phyloP scores from a whole-genome alignment of 1,139 yeast species.

The Hansenula sp. region DNA sequence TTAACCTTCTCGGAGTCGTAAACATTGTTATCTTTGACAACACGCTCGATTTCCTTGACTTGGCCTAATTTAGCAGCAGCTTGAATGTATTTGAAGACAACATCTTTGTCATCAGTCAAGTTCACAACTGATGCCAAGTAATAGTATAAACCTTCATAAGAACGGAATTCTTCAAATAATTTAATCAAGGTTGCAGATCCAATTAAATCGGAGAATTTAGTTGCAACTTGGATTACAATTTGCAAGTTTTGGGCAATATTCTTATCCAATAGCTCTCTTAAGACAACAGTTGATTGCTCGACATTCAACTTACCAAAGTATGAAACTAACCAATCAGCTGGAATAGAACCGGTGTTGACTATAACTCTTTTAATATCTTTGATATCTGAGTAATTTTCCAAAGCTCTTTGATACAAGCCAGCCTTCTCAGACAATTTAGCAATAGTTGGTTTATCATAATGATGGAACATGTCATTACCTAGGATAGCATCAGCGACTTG shows the following conservation, averaged over 20 bases:
- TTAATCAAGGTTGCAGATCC: slow-evolving; percentile 85
- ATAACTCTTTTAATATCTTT: slow-evolving; percentile 94
- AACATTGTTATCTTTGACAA: slow-evolving; percentile 89
- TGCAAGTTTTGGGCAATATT: slow-evolving; percentile 88
- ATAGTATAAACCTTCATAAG: slow-evolving; percentile 90
- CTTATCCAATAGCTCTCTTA: slow-evolving; percentile 78
- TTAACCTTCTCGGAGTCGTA: slow-evolving; percentile 97
- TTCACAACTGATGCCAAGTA: slow-evolving; percentile 92
- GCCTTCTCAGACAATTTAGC: slow-evolving; percentile 93
- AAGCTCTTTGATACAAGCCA: slow-evolving; percentile 89
- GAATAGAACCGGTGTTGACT: slow-evolving; percentile 81
- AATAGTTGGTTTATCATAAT: slow-evolving; percentile 89
- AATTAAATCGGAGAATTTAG: slow-evolving; percentile 90
- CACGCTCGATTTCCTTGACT: slow-evolving; percentile 89
- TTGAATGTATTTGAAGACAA: slow-evolving; percentile 92
- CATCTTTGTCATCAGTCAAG: slow-evolving; percentile 90
- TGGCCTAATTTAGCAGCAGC: slow-evolving; percentile 91
- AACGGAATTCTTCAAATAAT: slow-evolving; percentile 88
- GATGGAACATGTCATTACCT: slow-evolving; percentile 94
- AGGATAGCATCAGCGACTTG: slow-evolving; percentile 99
- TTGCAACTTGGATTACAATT: slow-evolving; percentile 93
- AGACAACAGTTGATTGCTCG: slow-evolving; percentile 86
- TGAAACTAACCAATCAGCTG: slow-evolving; percentile 89
- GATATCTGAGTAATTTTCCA: slow-evolving; percentile 91
- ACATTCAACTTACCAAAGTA: slow-evolving; percentile 94